phyloP scores from a whole-genome alignment of 768 basidiomycete species.

The Tremella mesenterica region DNA sequence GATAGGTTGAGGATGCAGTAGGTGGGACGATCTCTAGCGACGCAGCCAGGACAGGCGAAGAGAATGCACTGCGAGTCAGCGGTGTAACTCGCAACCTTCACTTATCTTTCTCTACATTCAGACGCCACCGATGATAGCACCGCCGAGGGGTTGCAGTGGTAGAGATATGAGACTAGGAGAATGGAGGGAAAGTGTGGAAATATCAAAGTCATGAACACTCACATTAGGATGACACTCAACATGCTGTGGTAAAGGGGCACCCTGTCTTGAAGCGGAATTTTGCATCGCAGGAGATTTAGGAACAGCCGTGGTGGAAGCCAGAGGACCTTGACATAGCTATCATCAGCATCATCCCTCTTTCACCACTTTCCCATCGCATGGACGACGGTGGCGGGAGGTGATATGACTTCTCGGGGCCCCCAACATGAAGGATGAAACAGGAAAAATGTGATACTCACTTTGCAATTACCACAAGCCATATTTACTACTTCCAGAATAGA shows the following conservation, averaged over 20 bases:
- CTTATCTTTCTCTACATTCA: not conserved
- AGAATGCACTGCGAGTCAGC: conserved; percentile 13
- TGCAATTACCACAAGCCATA: no score
- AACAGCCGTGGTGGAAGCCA: conserved; percentile 3
- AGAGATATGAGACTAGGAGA: not conserved
- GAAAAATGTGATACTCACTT: no score
- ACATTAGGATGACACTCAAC: conserved; percentile 19
- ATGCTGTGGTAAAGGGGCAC: not conserved
- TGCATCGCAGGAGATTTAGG: conserved; percentile 7
- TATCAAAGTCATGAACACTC: conserved; percentile 1
- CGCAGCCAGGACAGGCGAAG: conserved; percentile 25
- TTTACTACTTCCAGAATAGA: no score
- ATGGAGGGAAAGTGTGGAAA: not conserved
- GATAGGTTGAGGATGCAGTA: conserved; percentile 20
- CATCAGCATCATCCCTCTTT: no score
- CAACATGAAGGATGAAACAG: no score
- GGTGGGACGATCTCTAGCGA: conserved; percentile 14
- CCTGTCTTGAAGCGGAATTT: conserved; percentile 7
- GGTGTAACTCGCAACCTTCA: no score
- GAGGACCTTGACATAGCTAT: conserved; percentile 26
- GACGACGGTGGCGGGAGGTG: no score
- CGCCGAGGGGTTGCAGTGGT: no score
- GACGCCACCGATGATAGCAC: no score
- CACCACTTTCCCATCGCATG: no score
- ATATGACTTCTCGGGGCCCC: no score